A percentile compares a stretch with the other conserved stretches of the same genome.
phyloP scores from a whole-genome alignment of 2,329 filamentous ascomycete species.

The Nemania sp. region DNA sequence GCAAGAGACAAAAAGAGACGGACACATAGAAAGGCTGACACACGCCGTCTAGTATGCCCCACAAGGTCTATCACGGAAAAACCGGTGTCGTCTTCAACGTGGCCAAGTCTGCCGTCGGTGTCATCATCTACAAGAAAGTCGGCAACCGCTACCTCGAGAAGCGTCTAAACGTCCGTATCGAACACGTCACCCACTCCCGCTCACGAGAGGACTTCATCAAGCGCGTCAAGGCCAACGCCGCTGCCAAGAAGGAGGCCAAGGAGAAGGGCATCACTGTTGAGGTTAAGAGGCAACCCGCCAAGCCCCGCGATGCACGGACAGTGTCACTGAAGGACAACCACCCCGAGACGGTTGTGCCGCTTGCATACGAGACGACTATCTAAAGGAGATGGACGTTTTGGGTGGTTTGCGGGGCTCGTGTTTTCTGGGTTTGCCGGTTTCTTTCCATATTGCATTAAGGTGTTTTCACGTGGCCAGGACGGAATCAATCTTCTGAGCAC shows the following conservation, averaged over 20 bases:
- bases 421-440: slow-evolving; percentile 42
- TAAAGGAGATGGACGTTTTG: slow-evolving; percentile 52
- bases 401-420: slow-evolving; percentile 10
- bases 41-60: slow-evolving; percentile 75
- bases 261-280: neutral
- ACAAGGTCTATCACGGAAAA: slow-evolving; percentile 99
- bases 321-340: slow-evolving; percentile 79
- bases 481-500: slow-evolving; percentile 37
- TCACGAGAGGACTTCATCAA: slow-evolving; percentile 60
- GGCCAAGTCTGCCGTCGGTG: slow-evolving; percentile 94
- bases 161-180: slow-evolving; percentile 98
- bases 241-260: slow-evolving; percentile 1
- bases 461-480: slow-evolving; percentile 37
- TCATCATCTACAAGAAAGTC: slow-evolving; percentile 99
- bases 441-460: slow-evolving; percentile 41
- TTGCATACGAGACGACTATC: slow-evolving; percentile 98
- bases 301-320: neutral
- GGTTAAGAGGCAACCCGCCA: slow-evolving; percentile 2
- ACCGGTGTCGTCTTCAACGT: slow-evolving; percentile 99
- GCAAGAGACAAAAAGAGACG: no score
- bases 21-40: slow-evolving; percentile 83
- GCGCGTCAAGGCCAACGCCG: slow-evolving; percentile 27
- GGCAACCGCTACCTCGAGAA: slow-evolving; percentile 99
- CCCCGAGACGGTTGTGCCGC: slow-evolving; percentile 88
- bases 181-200: slow-evolving; percentile 94